Evolutionary conservation across 768 basidiomycete species (phyloP).

Genomic region (Macrolepiota fuliginosa): DNA sequence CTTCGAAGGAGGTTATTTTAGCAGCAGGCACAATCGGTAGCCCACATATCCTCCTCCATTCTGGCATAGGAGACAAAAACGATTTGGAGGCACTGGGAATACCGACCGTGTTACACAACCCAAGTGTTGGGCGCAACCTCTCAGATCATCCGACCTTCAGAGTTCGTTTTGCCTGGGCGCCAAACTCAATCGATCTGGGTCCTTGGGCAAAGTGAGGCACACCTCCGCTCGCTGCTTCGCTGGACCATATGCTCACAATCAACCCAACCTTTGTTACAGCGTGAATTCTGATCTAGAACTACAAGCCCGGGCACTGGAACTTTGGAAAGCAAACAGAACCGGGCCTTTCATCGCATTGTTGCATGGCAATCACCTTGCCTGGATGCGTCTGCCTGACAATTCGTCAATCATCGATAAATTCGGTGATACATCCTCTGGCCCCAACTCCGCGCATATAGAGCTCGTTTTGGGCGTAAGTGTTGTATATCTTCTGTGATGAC

Average conservation of each 20-base stretch:
- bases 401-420: slow-evolving; percentile 5
- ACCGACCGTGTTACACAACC: background rate
- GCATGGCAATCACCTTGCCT: background rate
- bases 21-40: slow-evolving; percentile 2
- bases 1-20: slow-evolving; percentile 7
- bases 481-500: background rate
- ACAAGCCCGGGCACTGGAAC: background rate
- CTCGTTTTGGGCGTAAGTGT: slow-evolving; percentile 5
- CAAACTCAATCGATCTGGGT: background rate
- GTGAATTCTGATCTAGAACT: background rate
- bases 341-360: slow-evolving; percentile 2
- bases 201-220: background rate
- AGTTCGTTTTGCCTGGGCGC: background rate
- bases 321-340: slow-evolving; percentile 9
- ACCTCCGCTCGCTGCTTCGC: background rate
- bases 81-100: background rate
- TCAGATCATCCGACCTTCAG: slow-evolving; percentile 2
- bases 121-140: slow-evolving; percentile 1
- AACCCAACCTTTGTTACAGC: background rate
- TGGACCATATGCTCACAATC: background rate
- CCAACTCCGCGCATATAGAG: slow-evolving; percentile 13
- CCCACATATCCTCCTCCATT: slow-evolving; percentile 7
- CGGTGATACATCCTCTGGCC: slow-evolving; percentile 13
- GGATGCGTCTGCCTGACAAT: slow-evolving; percentile 12
- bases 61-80: slow-evolving; percentile 4